Evolutionary conservation across 805 yeast species (phyloP), one percentile per base, ranked within the genome.

Genomic region (Nakazawaea siamensis): DNA sequence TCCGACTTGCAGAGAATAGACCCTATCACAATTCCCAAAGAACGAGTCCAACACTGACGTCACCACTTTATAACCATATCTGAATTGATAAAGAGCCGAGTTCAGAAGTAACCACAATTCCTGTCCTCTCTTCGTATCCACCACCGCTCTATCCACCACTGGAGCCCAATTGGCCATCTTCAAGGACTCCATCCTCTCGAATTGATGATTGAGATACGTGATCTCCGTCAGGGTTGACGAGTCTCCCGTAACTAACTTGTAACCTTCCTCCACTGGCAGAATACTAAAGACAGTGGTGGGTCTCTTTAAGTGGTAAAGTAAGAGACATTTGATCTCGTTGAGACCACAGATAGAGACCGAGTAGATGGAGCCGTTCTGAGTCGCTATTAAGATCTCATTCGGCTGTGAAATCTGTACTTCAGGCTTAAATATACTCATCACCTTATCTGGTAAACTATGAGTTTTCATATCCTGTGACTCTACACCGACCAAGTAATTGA

Each of bases 21-120:
- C 24, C 27, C 18, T 24, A 5, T 33, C 24, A 16, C 24, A 17
- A 14, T n/a, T n/a, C n/a, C n/a, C n/a, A n/a, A n/a, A n/a, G 12
- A 33, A 28, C 10, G 24, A 4, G 20, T 33, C 36, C 10, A 31
- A 27, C 14, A 33, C 16, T 25, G 9, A 9, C 6, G 34, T 30
- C 10, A 16, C 8, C 23, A 33, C 9, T 20, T 25, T 28, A 8
- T 4, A 33, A n/a, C 37, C 33, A 24, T 19, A 24, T 16, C 29
- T 26, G 12, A 33, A 12, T 16, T 37, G 34, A 15, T 20, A 32
- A 10, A 37, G 23, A 9, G 37, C 28, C 8, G 37, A 19, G n/a
- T 29, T 24, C 13, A 12, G 15, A 18, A 37, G 21, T 10, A 33
- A 4, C 40, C 40, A 37, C 14, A 37, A 29, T 18, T 37, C 37